These are phyloP conservation scores for Maudiozyma humilis DNA, from an alignment of 1,139 yeast genomes.

Conservation along the genomic window DNA sequence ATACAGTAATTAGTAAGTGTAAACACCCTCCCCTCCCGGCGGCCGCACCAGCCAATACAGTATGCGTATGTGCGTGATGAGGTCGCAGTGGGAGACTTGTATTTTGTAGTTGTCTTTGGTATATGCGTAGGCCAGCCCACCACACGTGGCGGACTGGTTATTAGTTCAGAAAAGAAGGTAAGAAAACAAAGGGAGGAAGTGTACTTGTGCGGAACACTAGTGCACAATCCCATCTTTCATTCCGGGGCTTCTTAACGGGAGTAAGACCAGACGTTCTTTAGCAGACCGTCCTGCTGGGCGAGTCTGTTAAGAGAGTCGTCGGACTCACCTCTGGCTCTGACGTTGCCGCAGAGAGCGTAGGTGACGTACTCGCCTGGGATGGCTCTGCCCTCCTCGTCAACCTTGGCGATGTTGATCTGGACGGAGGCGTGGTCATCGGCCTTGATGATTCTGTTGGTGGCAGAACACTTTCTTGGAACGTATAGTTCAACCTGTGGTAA, in stretches of 20 bases:
- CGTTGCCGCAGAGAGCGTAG: conserved; percentile 95
- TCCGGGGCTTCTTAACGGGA: conserved; percentile 75
- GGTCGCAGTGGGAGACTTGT: too few relatives aligned
- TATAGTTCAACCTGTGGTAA: conserved; percentile 84
- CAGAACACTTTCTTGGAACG: conserved; percentile 99
- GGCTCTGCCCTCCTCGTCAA: conserved; percentile 94
- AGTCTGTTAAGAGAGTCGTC: conserved; percentile 99
- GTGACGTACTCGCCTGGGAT: conserved; percentile 87
- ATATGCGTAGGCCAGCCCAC: too few relatives aligned
- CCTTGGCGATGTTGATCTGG: conserved; percentile 80
- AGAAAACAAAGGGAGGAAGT: too few relatives aligned
- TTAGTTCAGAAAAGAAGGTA: too few relatives aligned
- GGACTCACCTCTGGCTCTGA: conserved; percentile 87
- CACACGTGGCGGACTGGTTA: too few relatives aligned
- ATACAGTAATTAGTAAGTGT: not conserved
- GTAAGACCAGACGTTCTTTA: conserved; percentile 98
- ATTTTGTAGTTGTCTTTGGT: too few relatives aligned
- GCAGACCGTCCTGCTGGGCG: conserved; percentile 97
- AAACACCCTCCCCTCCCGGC: not conserved
- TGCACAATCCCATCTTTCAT: too few relatives aligned
- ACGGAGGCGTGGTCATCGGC: conserved; percentile 99
- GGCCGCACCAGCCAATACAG: too few relatives aligned
- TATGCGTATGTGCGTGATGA: too few relatives aligned
- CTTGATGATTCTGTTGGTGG: conserved; percentile 99
- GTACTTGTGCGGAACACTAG: too few relatives aligned